Conservation (phyloP, 2,329 filamentous ascomycete genomes). For the Cordyceps sp. region DNA sequence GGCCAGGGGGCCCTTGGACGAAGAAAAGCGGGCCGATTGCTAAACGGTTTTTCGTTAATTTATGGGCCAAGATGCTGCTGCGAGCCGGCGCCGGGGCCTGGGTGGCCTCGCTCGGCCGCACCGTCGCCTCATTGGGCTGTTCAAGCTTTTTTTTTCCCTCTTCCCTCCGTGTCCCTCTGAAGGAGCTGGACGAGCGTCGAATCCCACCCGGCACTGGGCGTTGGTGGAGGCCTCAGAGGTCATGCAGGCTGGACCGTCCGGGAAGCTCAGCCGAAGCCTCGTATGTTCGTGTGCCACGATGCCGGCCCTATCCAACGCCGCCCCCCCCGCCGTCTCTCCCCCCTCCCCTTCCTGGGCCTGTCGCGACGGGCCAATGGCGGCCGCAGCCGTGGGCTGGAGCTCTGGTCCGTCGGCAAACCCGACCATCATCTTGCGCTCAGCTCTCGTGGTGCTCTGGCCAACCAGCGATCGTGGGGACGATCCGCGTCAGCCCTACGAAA, state of each 20-base stretch:
- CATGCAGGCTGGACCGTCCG: neutral
- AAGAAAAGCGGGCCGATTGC: neutral
- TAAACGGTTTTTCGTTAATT: too few relatives aligned
- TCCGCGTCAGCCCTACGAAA: slow-evolving; percentile 9
- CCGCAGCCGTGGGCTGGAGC: slow-evolving; percentile 2
- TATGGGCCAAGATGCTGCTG: too few relatives aligned
- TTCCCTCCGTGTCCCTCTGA: too few relatives aligned
- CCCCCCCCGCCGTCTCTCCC: too few relatives aligned
- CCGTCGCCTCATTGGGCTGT: neutral
- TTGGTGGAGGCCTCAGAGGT: slow-evolving; percentile 1
- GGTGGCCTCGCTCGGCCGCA: neutral
- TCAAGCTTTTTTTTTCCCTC: too few relatives aligned
- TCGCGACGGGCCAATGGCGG: slow-evolving; percentile 1
- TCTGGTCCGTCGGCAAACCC: slow-evolving; percentile 2
- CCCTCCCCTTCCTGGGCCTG: too few relatives aligned
- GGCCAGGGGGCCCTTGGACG: neutral
- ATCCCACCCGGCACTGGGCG: neutral
- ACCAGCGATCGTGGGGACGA: slow-evolving; percentile 4
- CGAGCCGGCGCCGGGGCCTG: too few relatives aligned
- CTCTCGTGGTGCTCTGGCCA: slow-evolving; percentile 4
- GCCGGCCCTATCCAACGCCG: too few relatives aligned
- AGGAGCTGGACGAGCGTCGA: too few relatives aligned
- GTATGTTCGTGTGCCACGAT: neutral
- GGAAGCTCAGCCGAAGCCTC: slow-evolving; percentile 1
- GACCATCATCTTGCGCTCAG: slow-evolving; percentile 3